Percentiles rank a stretch among this genome's conserved stretches.
These are phyloP conservation scores for Apiospora sp. DNA, from an alignment of 2,329 filamentous ascomycete genomes.

Conservation along the genomic window DNA sequence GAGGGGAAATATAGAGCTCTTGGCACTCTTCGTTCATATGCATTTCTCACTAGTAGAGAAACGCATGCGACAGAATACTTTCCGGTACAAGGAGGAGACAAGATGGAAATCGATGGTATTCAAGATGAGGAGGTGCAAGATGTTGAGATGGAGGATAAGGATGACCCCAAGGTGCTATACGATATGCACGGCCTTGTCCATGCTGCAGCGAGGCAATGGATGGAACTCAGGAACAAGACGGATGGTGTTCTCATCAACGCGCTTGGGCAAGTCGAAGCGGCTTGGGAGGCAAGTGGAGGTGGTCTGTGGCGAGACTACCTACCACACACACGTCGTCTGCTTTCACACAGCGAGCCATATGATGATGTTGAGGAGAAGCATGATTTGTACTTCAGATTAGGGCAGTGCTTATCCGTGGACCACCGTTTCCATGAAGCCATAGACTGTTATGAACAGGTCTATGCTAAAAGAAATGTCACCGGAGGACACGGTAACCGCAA, in stretches of 20 bases:
- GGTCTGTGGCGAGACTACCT: slow-evolving; percentile 39
- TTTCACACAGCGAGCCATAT: slow-evolving; percentile 32
- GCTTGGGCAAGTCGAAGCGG: slow-evolving; percentile 17
- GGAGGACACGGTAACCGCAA: neutral
- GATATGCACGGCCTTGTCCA: slow-evolving; percentile 50
- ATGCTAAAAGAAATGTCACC: neutral
- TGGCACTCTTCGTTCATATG: slow-evolving; percentile 42
- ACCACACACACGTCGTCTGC: slow-evolving; percentile 38
- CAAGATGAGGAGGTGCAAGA: neutral
- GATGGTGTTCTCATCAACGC: slow-evolving; percentile 22
- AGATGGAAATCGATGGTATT: no score
- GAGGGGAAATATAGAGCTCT: slow-evolving; percentile 38
- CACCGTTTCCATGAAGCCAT: slow-evolving; percentile 33
- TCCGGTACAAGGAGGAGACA: no score
- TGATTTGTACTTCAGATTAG: slow-evolving; percentile 33
- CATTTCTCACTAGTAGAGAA: slow-evolving; percentile 41
- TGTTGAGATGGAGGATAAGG: neutral
- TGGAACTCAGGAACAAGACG: slow-evolving; percentile 22
- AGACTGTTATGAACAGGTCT: slow-evolving; percentile 25
- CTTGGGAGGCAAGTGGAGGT: slow-evolving; percentile 24
- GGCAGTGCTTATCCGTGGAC: slow-evolving; percentile 34
- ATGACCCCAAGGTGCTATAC: slow-evolving; percentile 28
- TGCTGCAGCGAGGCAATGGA: slow-evolving; percentile 41
- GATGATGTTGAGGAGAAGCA: slow-evolving; percentile 27
- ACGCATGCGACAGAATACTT: slow-evolving; percentile 27